Evolutionary conservation across 441 rosid species (phyloP).

Genomic region (Croton setiger): DNA sequence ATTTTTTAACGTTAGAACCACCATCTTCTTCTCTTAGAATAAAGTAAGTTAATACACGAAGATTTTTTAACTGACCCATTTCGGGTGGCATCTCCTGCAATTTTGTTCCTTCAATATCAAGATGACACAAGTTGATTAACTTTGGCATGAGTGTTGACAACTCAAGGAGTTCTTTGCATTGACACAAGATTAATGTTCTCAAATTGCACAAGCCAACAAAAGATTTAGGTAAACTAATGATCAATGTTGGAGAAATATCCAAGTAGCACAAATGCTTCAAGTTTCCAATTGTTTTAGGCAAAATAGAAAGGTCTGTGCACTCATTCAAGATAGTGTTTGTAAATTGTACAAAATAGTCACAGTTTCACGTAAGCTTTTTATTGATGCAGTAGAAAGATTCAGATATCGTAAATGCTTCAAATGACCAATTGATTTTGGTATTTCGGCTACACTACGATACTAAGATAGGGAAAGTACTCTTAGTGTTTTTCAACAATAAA

Average conservation of each 20-base stretch:
- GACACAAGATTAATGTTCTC: conserved; percentile 23
- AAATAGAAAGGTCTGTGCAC: conserved; percentile 11
- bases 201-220: conserved; percentile 19
- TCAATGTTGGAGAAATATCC: conserved; percentile 22
- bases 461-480: conserved; percentile 14
- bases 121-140: conserved; percentile 20
- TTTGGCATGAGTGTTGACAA: conserved; percentile 18
- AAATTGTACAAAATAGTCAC: conserved; percentile 17
- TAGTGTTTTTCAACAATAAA: background rate
- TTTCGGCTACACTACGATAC: conserved; percentile 9
- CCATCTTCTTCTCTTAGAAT: conserved; percentile 14
- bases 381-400: conserved; percentile 17
- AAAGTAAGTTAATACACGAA: conserved; percentile 17
- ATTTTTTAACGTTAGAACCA: conserved; percentile 22
- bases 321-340: conserved; percentile 14
- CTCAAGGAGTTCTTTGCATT: conserved; percentile 11
- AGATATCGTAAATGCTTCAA: conserved; percentile 17
- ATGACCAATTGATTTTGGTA: conserved; percentile 11
- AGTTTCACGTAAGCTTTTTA: background rate
- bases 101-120: conserved; percentile 15
- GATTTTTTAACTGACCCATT: conserved; percentile 18
- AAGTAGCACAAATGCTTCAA: conserved; percentile 27
- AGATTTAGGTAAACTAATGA: conserved; percentile 27
- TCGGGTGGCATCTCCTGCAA: conserved; percentile 16
- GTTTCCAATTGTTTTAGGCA: conserved; percentile 24